phyloP scores from a whole-genome alignment of 768 basidiomycete species.

The Boletus pseudo-olivaceus region DNA sequence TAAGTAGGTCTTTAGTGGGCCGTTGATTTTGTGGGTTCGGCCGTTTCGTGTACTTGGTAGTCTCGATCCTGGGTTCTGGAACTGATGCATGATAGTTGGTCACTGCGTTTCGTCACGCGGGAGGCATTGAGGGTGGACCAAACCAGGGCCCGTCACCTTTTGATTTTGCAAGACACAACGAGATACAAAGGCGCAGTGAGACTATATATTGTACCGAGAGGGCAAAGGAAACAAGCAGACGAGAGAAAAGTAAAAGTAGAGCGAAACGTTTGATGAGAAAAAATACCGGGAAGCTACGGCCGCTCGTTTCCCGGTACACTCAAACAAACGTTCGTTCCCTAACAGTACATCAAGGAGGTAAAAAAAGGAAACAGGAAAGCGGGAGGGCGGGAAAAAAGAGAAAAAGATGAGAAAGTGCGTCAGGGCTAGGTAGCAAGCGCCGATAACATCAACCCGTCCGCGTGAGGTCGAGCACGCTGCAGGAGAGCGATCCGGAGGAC shows the following conservation, averaged over 20 bases:
- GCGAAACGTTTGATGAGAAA: not conserved
- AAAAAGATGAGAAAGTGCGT: not conserved
- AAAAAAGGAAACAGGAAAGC: not conserved
- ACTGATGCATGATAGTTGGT: not conserved
- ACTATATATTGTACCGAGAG: not conserved
- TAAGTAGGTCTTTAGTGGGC: not conserved
- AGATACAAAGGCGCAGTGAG: not conserved
- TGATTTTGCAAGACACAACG: conserved; percentile 3
- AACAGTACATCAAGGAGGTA: not conserved
- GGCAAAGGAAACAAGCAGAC: not conserved
- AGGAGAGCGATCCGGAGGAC: not conserved
- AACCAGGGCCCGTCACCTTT: not conserved
- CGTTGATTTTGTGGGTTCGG: not conserved
- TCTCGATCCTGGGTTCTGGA: not conserved
- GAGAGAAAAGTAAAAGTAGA: not conserved
- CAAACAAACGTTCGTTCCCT: not conserved
- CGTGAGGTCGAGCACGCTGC: conserved; percentile 1
- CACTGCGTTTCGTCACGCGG: not conserved
- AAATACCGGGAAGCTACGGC: not conserved
- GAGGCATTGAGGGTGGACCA: not conserved
- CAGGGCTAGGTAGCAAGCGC: not conserved
- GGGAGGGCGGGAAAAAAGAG: too few species aligned
- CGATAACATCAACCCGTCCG: not conserved
- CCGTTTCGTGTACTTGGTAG: not conserved
- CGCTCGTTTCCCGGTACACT: not conserved